Evolutionary conservation across 352 stramenopile genomes (phyloP), one percentile per base, ranked within the genome.

Genomic region (Globisporangium takayamanum): DNA sequence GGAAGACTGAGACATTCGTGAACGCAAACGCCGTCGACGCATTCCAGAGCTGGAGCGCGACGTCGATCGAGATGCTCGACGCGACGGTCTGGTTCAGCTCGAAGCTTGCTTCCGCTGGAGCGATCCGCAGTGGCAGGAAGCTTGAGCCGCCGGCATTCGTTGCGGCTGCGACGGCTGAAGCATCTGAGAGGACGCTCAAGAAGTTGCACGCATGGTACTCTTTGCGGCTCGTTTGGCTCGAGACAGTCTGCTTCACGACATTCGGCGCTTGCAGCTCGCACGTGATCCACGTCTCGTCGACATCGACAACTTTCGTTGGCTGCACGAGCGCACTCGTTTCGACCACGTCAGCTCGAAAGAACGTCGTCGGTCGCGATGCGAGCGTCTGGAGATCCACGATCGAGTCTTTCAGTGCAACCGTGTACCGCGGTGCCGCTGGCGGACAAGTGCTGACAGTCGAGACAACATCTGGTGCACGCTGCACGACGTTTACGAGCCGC

Each of bases 191-290:
- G 8, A 87, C 59, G 3, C 42, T 54, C 2, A 89, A 46, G 36
- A 89, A 69, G 44, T 87, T 89, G 51, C 79, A 89, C 2, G 77
- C 68, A 22, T 72, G 57, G 28, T 66, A 84, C 37, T 69, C 46
- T 26, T 76, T 79, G 0, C 47, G 50, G 20, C 64, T 80, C 15
- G 67, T 66, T 36, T 65, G 55, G 15, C 62, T 74, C n/a, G 53
- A 28, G 5, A 66, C 59, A 1, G 59, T 77, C 39, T 76, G 48
- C 18, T 53, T 79, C 26, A 73, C 72, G n/a, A 49, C 53, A 28
- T 59, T 64, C 0, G 60, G 14, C 5, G 48, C 41, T 11, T 73
- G 41, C 2, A 41, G 41, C 25, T 72, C 68, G 30, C 79, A 89
- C 11, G 30, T 52, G 6, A 66, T 72, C 71, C 73, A 76, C 5